Base-by-base conservation (phyloP, 805 yeast genomes). In the Candida odintsovae region DNA sequence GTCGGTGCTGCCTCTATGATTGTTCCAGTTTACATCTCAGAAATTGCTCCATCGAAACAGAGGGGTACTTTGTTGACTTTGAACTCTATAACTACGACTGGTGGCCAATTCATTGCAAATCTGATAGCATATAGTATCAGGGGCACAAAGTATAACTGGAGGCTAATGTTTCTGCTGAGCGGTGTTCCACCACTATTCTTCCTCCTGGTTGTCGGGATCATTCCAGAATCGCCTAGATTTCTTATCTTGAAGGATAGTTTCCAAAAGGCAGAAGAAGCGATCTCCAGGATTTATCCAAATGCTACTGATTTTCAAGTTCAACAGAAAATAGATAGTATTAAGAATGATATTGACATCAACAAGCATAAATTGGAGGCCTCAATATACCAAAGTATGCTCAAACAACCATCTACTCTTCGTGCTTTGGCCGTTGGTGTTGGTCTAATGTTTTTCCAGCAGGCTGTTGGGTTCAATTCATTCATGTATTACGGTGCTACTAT, bases 1-100 rank as follows among this genome's bases (percentile, higher is more conserved):
- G 81, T 86, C 21, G 94, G 94, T 15, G 75, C 77, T 23, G 83
- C 86, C 6, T 77, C 90, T 0, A 85, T 83, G 55, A 70, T 82
- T 37, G 79, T 82, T 3, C 92, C 84, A 0, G 70, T 77, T 13
- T 78, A 75, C 56, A 65, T 78, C 13, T 72, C 80, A 21, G 85
- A 79, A 57, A 65, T 77, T 23, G 67, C 76, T 4, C 76, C 77
- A 2, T 62, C 72, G 3, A 62, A 55, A 20, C 58, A 60, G 11
- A 63, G 76, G 53, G 75, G 76, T 2, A 58, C 63, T 3, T 54
- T 70, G 38, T 53, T 68, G 44, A 67, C 72, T 9, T 55, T 70
- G 43, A 69, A 69, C 56, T 65, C 71, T 1, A 46, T 69, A 33
- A 68, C 72, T 44, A 75, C 77, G 62, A 80, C 75, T 49, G 78